Evolutionary conservation across 1,284 basidiomycete species (phyloP), one percentile per base, ranked within the genome.

Genomic region (Melampsora occidentalis): DNA sequence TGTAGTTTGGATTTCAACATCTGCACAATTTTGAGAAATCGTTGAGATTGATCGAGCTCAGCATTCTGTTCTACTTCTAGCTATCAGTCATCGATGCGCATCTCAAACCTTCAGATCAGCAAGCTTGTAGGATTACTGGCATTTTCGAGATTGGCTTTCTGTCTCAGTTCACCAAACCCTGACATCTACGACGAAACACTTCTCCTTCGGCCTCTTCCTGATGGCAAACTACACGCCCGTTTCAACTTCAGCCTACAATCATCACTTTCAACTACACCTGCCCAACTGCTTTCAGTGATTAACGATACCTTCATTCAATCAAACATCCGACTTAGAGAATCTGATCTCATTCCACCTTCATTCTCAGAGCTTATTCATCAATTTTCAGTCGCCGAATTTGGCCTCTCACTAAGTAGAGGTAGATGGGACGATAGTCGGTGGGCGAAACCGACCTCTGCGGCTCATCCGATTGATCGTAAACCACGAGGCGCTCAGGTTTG

Each of bases 301-400:
- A 67, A 48, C 65, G 33, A 48, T 57, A 31, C 53, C 20, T 20
- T 20, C 5, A 22, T 20, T 10, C 51, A 65, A 70, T 42, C 68
- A 16, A 70, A 68, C 20, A 6, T 65, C 5, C 49, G 35, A 16
- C 28, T 67, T 59, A 48, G 57, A 31, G 33, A 62, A 48, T 77
- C 69, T 64, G 73, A 68, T 14, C 83, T 97, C 12, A 92, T 97
- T 70, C 94, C 95, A 0, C 88, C 96, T 9, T 86, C 90, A 0
- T 85, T 97, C 20, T 90, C 94, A 2, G 91, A 97, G 81, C 90
- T 97, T 22, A 85, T 97, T 31, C 89, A 90, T 76, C 88, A 91
- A 81, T 91, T 93, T 82, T 88, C 90, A 0, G 89, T 95, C 28
- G 89, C 91, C 0, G 93, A 96, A 80, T 86, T 97, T 18, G 91